Conservation (phyloP, 768 basidiomycete genomes). For the Trametes cubensis region DNA sequence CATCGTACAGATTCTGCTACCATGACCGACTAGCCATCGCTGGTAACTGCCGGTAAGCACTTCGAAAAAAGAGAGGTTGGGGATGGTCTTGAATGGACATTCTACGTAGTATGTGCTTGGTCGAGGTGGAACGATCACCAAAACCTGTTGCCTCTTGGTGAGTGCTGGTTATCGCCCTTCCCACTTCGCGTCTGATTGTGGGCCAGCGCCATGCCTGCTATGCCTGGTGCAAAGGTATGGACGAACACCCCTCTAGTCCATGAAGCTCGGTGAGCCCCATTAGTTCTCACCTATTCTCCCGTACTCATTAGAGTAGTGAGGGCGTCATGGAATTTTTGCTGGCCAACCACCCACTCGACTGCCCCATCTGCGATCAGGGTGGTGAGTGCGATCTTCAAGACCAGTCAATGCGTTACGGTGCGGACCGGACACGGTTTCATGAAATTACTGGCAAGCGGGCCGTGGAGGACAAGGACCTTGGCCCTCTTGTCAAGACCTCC, state of each 20-base stretch:
- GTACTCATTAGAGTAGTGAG: constrained; percentile 54
- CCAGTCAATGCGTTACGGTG: constrained; percentile 98
- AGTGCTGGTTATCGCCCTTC: constrained; percentile 25
- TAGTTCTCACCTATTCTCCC: neutral
- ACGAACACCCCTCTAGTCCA: constrained; percentile 92
- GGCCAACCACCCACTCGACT: constrained; percentile 97
- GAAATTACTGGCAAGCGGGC: constrained; percentile 98
- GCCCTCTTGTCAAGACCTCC: constrained; percentile 96
- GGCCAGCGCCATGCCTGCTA: constrained; percentile 91
- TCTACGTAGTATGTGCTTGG: constrained; percentile 85
- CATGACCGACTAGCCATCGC: constrained; percentile 96
- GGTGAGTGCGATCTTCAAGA: constrained; percentile 99
- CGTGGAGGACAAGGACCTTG: constrained; percentile 97
- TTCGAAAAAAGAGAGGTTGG: neutral
- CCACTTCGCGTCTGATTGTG: neutral
- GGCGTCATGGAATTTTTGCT: constrained; percentile 99
- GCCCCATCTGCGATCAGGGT: constrained; percentile 98
- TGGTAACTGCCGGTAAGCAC: constrained; percentile 89
- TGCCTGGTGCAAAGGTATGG: constrained; percentile 90
- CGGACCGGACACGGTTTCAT: constrained; percentile 97
- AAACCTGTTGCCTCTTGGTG: constrained; percentile 95
- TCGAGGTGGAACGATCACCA: constrained; percentile 94
- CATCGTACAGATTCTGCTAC: constrained; percentile 67
- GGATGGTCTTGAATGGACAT: no score
- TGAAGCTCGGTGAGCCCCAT: constrained; percentile 65